These are phyloP conservation scores for Trichocladium uniseriatum DNA, from an alignment of 495 filamentous ascomycete genomes.

Conservation along the genomic window DNA sequence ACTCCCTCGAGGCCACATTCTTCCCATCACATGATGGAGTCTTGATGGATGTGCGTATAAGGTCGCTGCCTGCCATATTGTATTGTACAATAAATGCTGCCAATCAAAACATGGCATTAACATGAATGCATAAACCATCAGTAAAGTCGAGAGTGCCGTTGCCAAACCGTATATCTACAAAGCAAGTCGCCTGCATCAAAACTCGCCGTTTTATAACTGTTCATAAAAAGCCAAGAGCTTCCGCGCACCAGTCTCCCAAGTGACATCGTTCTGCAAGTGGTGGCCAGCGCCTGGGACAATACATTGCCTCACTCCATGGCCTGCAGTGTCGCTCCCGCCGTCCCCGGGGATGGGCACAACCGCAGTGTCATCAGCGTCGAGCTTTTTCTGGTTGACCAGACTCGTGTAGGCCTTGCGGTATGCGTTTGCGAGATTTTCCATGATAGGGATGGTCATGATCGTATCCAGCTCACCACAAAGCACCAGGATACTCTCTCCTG, in stretches of 20 bases:
- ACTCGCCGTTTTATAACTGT: conserved; percentile 14
- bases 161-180: no score
- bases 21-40: no score
- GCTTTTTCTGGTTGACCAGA: conserved; percentile 70
- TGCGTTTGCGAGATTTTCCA: conserved; percentile 41
- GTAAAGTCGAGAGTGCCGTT: no score
- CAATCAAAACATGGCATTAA: no score
- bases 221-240: conserved; percentile 30
- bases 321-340: conserved; percentile 9
- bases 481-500: conserved; percentile 27
- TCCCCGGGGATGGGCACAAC: conserved; percentile 10
- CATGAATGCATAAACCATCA: no score
- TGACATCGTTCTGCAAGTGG: conserved; percentile 40
- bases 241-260: conserved; percentile 30
- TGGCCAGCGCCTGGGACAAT: conserved; percentile 32
- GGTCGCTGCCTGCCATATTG: no score
- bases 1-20: no score
- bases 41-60: no score
- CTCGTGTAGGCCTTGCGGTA: conserved; percentile 12
- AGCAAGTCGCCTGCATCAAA: no score
- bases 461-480: conserved; percentile 30
- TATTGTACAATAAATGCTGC: no score
- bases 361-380: conserved; percentile 68
- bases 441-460: conserved; percentile 19
- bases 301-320: conserved; percentile 26